A percentile compares a stretch with the other conserved stretches of the same genome.
phyloP scores from a whole-genome alignment of 2,329 filamentous ascomycete species.

The Claviceps purpurea region DNA sequence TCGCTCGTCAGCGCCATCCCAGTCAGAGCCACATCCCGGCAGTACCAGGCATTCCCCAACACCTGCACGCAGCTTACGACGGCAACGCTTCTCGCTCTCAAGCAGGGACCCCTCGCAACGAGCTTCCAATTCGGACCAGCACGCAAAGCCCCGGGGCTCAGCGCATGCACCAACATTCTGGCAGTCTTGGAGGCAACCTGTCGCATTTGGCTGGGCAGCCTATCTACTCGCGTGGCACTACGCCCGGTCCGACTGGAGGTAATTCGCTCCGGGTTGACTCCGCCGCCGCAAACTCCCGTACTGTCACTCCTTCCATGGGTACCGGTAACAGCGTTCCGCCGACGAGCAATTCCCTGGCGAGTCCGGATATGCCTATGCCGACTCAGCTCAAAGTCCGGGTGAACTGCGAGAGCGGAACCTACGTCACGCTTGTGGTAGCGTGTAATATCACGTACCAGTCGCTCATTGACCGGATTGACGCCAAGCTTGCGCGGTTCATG shows the following conservation, averaged over 20 bases:
- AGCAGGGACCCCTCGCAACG: conserved; percentile 62
- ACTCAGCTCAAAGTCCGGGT: conserved; percentile 93
- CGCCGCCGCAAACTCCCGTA: conserved; percentile 25
- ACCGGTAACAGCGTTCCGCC: conserved; percentile 17
- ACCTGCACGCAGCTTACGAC: conserved; percentile 49
- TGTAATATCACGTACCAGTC: conserved; percentile 93
- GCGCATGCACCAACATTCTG: conserved; percentile 35
- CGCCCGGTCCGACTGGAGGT: conserved; percentile 22
- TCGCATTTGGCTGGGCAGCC: conserved; percentile 43
- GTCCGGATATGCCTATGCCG: conserved; percentile 38
- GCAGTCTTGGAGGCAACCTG: conserved; percentile 38
- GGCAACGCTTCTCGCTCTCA: conserved; percentile 62
- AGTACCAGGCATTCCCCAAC: conserved; percentile 64
- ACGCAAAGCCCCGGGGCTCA: conserved; percentile 60
- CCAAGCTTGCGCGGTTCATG: conserved; percentile 80
- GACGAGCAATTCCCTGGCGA: conserved; percentile 20
- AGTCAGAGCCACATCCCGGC: conserved; percentile 47
- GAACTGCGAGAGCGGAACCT: conserved; percentile 72
- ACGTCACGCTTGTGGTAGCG: conserved; percentile 88
- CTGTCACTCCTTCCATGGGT: conserved; percentile 33
- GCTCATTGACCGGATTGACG: conserved; percentile 88
- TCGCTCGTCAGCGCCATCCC: conserved; percentile 41
- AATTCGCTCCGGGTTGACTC: conserved; percentile 26
- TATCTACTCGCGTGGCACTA: conserved; percentile 34
- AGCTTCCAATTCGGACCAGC: conserved; percentile 52